Base-by-base conservation (phyloP, 2,329 filamentous ascomycete genomes). In the Emericellopsis cladophorae region DNA sequence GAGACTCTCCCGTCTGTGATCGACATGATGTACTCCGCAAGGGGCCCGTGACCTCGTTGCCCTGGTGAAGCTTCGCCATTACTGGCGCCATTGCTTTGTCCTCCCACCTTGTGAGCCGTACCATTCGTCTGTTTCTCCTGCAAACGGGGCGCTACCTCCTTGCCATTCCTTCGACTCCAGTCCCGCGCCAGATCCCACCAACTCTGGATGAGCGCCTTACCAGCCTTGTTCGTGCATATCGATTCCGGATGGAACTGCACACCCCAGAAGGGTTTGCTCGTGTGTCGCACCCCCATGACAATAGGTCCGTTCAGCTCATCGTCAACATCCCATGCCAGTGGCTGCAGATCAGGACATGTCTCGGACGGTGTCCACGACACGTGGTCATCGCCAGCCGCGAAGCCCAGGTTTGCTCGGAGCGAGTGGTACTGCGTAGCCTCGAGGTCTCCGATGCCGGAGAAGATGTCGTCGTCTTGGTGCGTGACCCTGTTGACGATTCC, bases 161-260 rank as follows among this genome's bases (percentile, higher is more conserved):
- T 9, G 36, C 36, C 24, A 10, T 26, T n/a, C 21, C 5, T 4
- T 26, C 37, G 29, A 35, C 32, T 35, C 76, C 82, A 88, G 34
- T 59, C 55, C 41, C 68, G 60, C 1, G 79, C 79, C 52, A 76
- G 67, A 5, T 58, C 54, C 70, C 88, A 92, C 86, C 88, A 95
- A 51, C 84, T 86, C 39, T 59, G 59, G 31, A 94, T 67, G 22
- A 94, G 67, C 12, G 65, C 62, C 16, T 70, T 73, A 2, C 83
- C 80, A 44, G 73, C 71, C 4, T 67, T 61, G 32, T 85, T 83
- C 4, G 88, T 93, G 56, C 87, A 94, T 12, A 87, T 75, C 0
- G 86, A 94, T 58, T 95, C 88, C 0, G 88, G 88, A 53, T 95
- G 88, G 51, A 92, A 95, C 54, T 95, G 89, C 15, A 95, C 69